Evolutionary conservation across 139 green algal genomes (phyloP), one percentile per base, ranked within the genome.

Genomic region (Chlorella sp.): DNA sequence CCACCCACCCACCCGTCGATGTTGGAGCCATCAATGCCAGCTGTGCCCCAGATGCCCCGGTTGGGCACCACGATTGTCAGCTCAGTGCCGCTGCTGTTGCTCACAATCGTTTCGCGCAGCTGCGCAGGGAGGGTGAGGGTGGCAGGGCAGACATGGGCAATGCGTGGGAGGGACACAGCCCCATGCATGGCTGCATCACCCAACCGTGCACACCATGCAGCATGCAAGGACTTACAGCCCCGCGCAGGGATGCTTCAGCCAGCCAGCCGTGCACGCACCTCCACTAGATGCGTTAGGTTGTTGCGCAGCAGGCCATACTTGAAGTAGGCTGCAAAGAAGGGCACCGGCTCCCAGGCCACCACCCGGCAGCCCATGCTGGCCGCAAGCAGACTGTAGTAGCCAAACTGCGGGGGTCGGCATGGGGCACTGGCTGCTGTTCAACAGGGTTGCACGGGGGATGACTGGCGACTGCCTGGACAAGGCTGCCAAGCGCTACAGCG

Each of bases 271-370:
- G 1, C 0, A 7, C 87, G 60, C 36, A 94, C 73, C 72, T 93
- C 78, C 25, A 94, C 86, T 2, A 87, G 73, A 4, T 62, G 28
- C 1, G 70, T 74, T 0, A 95, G 34, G 41, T 82, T 74, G 84
- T 96, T 95, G 26, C 91, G 65, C 36, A 88, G 81, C 21, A 91
- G 65, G n/a, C 39, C 89, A 82, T 92, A 96, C 83, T 94, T 86
- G 26, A 96, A 73, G 88, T 94, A 96, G 0, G 91, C 87, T 1
- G 89, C 87, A 86, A 97, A 97, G 21, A 81, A 69, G 17, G 94
- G 94, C 25, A 98, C 93, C 0, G 95, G 95, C 90, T 98, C 95
- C 88, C 91, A 97, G 0, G 91, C 89, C 21, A 97, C 72, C 28
- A 96, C 93, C 70, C 93, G 94, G 93, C 95, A 98, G 12, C 95